A percentile compares a stretch with the other conserved stretches of the same genome.
phyloP scores from a whole-genome alignment of 768 basidiomycete genomes.

The Termitomyces sp. region DNA sequence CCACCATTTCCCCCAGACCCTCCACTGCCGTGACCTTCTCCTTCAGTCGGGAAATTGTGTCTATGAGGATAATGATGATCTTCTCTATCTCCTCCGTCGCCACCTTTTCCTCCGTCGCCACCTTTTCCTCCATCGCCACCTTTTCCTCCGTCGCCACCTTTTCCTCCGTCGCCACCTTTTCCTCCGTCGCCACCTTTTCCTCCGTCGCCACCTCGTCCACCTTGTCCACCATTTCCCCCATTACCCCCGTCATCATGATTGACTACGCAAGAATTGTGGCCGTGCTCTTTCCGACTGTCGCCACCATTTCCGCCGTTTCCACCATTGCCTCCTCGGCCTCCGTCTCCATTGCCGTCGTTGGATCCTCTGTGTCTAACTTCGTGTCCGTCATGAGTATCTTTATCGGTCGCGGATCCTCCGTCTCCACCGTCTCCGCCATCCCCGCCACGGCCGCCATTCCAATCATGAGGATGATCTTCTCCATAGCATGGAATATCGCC shows the following conservation, averaged over 20 bases:
- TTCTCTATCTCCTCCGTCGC: not conserved
- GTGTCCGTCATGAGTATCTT: not conserved
- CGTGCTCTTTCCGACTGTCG: not conserved
- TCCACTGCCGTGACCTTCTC: not conserved
- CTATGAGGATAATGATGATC: not conserved
- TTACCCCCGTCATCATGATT: not conserved
- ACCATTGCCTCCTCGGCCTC: slow-evolving; percentile 1
- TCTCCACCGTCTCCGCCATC: not conserved
- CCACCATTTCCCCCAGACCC: not conserved
- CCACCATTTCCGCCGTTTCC: not conserved
- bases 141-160: not conserved
- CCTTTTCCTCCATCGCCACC: not conserved
- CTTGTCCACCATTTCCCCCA: not conserved
- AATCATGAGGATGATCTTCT: not conserved
- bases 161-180: not conserved
- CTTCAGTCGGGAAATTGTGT: not conserved
- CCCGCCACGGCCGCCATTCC: not conserved
- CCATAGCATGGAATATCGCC: not conserved
- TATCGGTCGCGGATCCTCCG: not conserved
- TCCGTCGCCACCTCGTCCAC: slow-evolving; percentile 1
- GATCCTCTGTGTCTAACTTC: not conserved
- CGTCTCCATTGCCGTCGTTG: not conserved
- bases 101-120: slow-evolving; percentile 1
- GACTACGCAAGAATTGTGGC: not conserved
- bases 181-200: not conserved